A percentile compares a stretch with the other conserved stretches of the same genome.
Evolutionary conservation across 2,329 filamentous ascomycete species (phyloP).

Genomic region (Emergomyces orientalis): DNA sequence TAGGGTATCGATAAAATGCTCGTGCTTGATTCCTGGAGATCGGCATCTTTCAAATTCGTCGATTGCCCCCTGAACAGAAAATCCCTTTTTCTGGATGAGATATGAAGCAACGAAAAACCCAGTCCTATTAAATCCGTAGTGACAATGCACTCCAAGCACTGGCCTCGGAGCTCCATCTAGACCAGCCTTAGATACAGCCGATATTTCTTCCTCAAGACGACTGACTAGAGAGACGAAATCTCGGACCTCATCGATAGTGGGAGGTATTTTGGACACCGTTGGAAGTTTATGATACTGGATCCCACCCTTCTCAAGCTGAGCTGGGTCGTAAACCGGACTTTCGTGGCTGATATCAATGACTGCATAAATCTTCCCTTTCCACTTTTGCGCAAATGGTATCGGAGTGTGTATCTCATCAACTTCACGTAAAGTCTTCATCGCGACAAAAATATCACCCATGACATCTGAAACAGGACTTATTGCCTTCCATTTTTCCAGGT

Average conservation of each 20-base stretch:
- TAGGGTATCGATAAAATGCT: constrained; percentile 76
- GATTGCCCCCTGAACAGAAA: constrained; percentile 64
- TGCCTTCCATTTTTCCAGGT: constrained; percentile 80
- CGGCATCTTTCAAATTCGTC: constrained; percentile 63
- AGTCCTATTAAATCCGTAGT: constrained; percentile 92
- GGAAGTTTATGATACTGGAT: constrained; percentile 78
- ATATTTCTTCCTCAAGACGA: constrained; percentile 49
- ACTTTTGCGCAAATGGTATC: constrained; percentile 57
- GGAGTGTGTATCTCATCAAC: constrained; percentile 78
- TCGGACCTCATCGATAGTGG: constrained; percentile 51
- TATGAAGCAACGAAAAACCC: constrained; percentile 88
- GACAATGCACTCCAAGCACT: constrained; percentile 77
- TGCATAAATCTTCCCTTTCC: constrained; percentile 58
- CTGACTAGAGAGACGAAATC: constrained; percentile 53
- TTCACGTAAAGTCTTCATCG: constrained; percentile 87
- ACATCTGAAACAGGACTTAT: constrained; percentile 67
- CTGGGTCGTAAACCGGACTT: constrained; percentile 77
- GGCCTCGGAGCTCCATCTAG: constrained; percentile 23
- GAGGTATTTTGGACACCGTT: constrained; percentile 85
- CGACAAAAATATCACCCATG: constrained; percentile 72
- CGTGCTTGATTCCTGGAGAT: constrained; percentile 78
- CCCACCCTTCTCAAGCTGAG: constrained; percentile 55
- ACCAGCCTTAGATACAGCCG: constrained; percentile 32
- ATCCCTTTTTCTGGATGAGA: constrained; percentile 70
- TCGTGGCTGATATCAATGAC: constrained; percentile 90